Conservation (phyloP, 805 yeast species). For the Cyberlindnera sargentensis region DNA sequence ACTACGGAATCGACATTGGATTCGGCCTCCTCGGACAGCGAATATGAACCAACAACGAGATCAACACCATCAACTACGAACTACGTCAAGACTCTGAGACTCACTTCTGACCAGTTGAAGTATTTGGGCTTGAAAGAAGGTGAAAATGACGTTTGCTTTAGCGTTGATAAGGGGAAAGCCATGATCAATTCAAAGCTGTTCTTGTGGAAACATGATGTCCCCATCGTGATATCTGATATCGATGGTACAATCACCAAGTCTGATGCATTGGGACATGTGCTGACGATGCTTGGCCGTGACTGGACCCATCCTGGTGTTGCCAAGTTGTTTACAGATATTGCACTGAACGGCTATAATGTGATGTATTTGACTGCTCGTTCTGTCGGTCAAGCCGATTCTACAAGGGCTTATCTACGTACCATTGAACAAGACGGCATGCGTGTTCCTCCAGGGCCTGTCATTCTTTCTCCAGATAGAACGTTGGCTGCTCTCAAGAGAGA, state of each 20-base stretch:
- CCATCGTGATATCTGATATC: slow-evolving; percentile 93
- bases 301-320: slow-evolving; percentile 99
- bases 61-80: slow-evolving; percentile 22
- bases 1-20: not conserved
- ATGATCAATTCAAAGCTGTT: slow-evolving; percentile 65
- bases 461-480: slow-evolving; percentile 90
- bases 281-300: slow-evolving; percentile 89
- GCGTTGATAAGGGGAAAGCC: slow-evolving; percentile 79
- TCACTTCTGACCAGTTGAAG: slow-evolving; percentile 84
- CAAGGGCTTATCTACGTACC: slow-evolving; percentile 74
- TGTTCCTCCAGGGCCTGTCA: slow-evolving; percentile 88
- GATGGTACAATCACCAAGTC: slow-evolving; percentile 98
- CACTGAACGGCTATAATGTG: slow-evolving; percentile 83
- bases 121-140: slow-evolving; percentile 71
- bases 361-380: slow-evolving; percentile 92
- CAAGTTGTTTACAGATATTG: slow-evolving; percentile 79
- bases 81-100: slow-evolving; percentile 80
- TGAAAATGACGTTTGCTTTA: slow-evolving; percentile 68
- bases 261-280: slow-evolving; percentile 93
- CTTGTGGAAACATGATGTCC: slow-evolving; percentile 77
- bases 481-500: slow-evolving; percentile 92
- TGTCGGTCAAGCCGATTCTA: slow-evolving; percentile 91
- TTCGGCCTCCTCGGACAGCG: slow-evolving; percentile 2
- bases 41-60: not conserved
- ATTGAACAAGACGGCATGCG: slow-evolving; percentile 69